Percentiles rank a stretch among this genome's conserved stretches.
Evolutionary conservation across 177 flowering plant species (phyloP).

Genomic region (Vitis hybrid): DNA sequence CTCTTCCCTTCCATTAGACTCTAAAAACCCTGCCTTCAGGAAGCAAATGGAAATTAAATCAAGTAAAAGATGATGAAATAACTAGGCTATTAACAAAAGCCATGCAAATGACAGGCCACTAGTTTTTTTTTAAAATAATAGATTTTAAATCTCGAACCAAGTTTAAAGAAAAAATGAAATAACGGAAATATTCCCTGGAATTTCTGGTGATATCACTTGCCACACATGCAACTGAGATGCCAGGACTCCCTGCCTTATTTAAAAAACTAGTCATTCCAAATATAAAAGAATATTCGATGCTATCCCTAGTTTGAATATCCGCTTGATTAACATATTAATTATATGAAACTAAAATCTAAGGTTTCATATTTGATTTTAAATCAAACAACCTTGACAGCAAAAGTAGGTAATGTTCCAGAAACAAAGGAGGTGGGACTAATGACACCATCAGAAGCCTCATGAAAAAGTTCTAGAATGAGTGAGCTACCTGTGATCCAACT

Average conservation of each 20-base stretch:
- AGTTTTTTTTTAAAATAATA: too few relatives aligned
- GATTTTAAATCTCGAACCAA: neutral
- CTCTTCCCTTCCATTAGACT: constrained; percentile 44
- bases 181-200: neutral
- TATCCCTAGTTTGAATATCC: neutral
- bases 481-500: constrained; percentile 65
- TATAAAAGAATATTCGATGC: neutral
- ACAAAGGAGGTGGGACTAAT: neutral
- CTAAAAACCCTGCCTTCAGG: constrained; percentile 62
- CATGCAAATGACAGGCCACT: neutral
- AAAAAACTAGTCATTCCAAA: neutral
- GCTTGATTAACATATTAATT: neutral
- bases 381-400: neutral
- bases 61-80: neutral
- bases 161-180: neutral
- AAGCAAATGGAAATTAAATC: constrained; percentile 16
- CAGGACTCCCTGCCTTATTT: neutral
- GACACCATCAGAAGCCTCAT: neutral
- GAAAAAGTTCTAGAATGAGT: neutral
- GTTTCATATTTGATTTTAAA: neutral
- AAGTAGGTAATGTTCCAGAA: neutral
- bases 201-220: neutral
- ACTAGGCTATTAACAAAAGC: neutral
- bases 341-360: neutral
- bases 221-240: too few relatives aligned